Percentiles rank a stretch among this genome's conserved stretches.
Conservation (phyloP, 208 protist genomes). For the Leishmania guyanensis region DNA sequence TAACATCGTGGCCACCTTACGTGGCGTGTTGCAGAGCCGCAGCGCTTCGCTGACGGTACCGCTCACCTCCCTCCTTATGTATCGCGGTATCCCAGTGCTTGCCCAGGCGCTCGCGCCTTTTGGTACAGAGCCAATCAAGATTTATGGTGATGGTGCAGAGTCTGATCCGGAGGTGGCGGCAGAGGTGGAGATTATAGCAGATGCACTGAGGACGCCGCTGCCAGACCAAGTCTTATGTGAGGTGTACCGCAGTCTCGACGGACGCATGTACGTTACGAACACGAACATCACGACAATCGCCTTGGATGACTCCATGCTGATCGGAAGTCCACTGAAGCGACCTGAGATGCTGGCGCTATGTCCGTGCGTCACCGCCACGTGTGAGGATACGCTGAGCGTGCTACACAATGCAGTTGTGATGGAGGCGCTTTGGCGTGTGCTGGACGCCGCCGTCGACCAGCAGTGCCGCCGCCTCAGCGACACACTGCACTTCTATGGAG, state of each 20-base stretch:
- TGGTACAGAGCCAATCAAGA: constrained; percentile 41
- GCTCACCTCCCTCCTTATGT: constrained; percentile 79
- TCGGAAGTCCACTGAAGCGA: constrained; percentile 77
- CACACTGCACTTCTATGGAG: constrained; percentile 59
- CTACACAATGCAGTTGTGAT: constrained; percentile 44
- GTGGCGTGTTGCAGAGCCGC: constrained; percentile 73
- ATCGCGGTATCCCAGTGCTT: constrained; percentile 82
- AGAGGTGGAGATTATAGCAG: constrained; percentile 69
- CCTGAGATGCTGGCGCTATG: constrained; percentile 75
- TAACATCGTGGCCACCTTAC: constrained; percentile 78
- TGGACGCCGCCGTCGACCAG: constrained; percentile 25
- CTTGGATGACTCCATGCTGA: constrained; percentile 41
- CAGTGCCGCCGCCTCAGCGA: constrained; percentile 20
- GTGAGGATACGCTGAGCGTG: constrained; percentile 54
- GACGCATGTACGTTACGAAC: constrained; percentile 78
- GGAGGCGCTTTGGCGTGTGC: constrained; percentile 36
- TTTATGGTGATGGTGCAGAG: constrained; percentile 30
- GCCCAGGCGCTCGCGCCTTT: constrained; percentile 85
- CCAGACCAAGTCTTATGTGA: constrained; percentile 55
- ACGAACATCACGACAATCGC: constrained; percentile 79
- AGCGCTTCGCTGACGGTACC: constrained; percentile 79
- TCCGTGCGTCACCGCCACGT: constrained; percentile 49
- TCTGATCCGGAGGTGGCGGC: constrained; percentile 53
- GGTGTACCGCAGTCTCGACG: constrained; percentile 81
- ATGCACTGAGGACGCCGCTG: constrained; percentile 72